Evolutionary conservation across 129 eudicot genomes (phyloP).

Genomic region (Lonicera japonica): DNA sequence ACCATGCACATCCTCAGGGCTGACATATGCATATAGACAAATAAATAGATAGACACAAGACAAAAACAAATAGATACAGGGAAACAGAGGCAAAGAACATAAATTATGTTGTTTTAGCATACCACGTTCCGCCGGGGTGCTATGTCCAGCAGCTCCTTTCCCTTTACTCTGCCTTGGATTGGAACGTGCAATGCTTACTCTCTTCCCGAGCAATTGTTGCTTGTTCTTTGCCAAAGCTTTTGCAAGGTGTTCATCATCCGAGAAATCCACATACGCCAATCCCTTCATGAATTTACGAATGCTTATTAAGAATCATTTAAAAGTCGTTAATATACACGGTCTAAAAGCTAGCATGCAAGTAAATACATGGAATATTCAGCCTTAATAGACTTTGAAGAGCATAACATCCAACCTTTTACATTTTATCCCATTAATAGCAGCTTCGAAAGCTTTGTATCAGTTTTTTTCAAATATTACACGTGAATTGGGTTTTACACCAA

Average conservation of each 20-base stretch:
- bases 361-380: background rate
- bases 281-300: slow-evolving; percentile 35
- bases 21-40: too few relatives aligned
- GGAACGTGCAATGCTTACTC: slow-evolving; percentile 66
- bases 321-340: background rate
- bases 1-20: too few relatives aligned
- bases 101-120: too few relatives aligned
- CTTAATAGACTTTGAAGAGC: background rate
- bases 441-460: too few relatives aligned
- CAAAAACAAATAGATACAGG: too few relatives aligned
- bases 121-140: slow-evolving; percentile 18
- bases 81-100: too few relatives aligned
- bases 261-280: slow-evolving; percentile 88
- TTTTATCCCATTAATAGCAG: background rate
- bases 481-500: too few relatives aligned
- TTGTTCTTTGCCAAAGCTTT: slow-evolving; percentile 80
- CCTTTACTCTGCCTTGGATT: slow-evolving; percentile 61
- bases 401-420: background rate
- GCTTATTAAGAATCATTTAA: background rate
- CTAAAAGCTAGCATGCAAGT: background rate
- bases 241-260: slow-evolving; percentile 68
- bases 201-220: slow-evolving; percentile 55
- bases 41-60: too few relatives aligned
- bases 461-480: too few relatives aligned
- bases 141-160: slow-evolving; percentile 26